Base-by-base conservation (phyloP, 192 early-diverging fungal species). In the Fimicolochytrium jonesii region DNA sequence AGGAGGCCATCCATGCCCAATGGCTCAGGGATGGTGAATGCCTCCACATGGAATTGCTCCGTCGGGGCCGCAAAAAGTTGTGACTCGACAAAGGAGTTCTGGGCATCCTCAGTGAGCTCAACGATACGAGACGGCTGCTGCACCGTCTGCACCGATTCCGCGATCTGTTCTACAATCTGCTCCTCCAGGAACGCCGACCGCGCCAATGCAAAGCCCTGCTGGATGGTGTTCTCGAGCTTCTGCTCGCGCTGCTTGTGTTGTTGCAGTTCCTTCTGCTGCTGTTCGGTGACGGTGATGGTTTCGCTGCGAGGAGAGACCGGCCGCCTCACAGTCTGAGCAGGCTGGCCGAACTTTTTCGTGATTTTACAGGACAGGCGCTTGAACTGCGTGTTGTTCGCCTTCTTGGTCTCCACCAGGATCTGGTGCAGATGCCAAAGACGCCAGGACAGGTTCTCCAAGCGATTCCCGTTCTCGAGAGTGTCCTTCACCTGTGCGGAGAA, bases 401-500 rank as follows among this genome's bases (percentile, higher is more conserved):
- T 64, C 9, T 69, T 62, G 34, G 67, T 41, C 13, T 44, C 29
- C 0, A 56, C 65, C 43, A 70, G 23, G 56, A 20, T 5, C 35
- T 71, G 69, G 47, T 91, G 87, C 62, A 88, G 71, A 60, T 89
- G 88, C 90, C 90, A 92, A 31, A 92, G 69, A 32, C 90, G 74
- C 90, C 90, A 92, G 25, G 89, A 91, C 54, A 91, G 78, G 65
- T 92, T 92, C 60, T 91, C 90, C 22, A 91, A 68, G 20, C 90
- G 86, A 37, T 78, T 83, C 29, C 90, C 90, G 67, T 90, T 85
- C 59, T 91, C 90, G 9, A 92, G 76, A 32, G 86, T 82, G 59
- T 90, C 87, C 69, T 89, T 91, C 26, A 91, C 90, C 72, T 74
- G 55, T 31, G 4, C 6, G 52, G 32, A 54, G n/a, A n/a, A n/a